These are phyloP conservation scores for Tilletia walkeri DNA, from an alignment of 1,284 basidiomycete species.

Conservation along the genomic window DNA sequence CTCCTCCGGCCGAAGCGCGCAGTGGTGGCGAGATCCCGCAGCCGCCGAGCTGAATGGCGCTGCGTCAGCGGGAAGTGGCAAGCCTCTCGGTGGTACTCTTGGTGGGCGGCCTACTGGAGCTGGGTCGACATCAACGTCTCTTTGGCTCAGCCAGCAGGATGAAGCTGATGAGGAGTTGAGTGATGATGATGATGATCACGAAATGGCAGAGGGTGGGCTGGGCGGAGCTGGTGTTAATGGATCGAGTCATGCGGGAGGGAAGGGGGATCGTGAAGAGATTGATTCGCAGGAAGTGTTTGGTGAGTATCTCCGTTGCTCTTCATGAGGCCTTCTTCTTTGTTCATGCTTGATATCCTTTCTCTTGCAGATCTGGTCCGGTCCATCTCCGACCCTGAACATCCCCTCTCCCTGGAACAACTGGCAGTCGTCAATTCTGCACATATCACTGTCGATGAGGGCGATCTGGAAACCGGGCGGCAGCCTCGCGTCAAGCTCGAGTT, in stretches of 20 bases:
- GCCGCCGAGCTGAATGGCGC: constrained; percentile 8
- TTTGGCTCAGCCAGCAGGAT: constrained; percentile 17
- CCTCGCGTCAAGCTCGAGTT: constrained; percentile 63
- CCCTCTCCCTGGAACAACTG: constrained; percentile 89
- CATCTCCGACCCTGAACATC: constrained; percentile 95
- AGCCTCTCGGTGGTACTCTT: not conserved
- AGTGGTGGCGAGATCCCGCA: constrained; percentile 48
- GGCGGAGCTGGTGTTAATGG: constrained; percentile 10
- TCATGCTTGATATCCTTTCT: constrained; percentile 3
- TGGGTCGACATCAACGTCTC: constrained; percentile 18
- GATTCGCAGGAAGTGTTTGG: constrained; percentile 46
- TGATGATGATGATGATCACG: constrained; percentile 22
- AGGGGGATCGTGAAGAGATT: constrained; percentile 18
- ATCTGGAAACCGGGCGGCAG: constrained; percentile 27
- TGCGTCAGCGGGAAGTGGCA: constrained; percentile 2
- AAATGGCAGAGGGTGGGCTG: not conserved
- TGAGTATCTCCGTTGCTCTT: constrained; percentile 10
- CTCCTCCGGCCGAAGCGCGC: constrained; percentile 33
- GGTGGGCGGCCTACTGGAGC: not conserved
- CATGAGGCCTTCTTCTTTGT: not conserved
- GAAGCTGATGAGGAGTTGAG: not conserved
- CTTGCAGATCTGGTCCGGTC: constrained; percentile 75
- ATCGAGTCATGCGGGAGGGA: not conserved
- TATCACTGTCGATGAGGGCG: constrained; percentile 65
- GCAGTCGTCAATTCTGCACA: constrained; percentile 89